phyloP scores from a whole-genome alignment of 139 green algal genomes.

The Asterochloris sp. region DNA sequence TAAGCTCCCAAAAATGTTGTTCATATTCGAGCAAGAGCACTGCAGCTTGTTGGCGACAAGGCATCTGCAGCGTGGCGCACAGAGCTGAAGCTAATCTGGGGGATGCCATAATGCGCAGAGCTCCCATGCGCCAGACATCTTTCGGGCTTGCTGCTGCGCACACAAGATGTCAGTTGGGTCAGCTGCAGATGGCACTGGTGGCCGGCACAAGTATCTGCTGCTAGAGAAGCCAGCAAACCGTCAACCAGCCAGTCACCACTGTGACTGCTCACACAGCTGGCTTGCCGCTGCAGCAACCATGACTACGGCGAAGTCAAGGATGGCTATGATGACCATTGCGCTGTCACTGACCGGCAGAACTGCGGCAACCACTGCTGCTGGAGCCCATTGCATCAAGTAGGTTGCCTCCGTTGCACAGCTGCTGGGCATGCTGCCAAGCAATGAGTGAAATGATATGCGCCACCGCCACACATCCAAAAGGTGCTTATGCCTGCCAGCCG shows the following conservation, averaged over 20 bases:
- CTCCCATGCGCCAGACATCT: too few relatives aligned
- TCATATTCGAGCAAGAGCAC: too few relatives aligned
- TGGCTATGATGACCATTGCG: background rate
- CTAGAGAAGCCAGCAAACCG: too few relatives aligned
- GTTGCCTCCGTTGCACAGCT: background rate
- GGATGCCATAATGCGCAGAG: too few relatives aligned
- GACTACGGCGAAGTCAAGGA: background rate
- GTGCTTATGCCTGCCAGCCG: background rate
- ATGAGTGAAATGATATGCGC: background rate
- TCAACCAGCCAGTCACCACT: too few relatives aligned
- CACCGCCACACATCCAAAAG: background rate
- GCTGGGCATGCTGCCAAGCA: background rate
- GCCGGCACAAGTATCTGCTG: slow-evolving; percentile 24
- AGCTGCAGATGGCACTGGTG: background rate
- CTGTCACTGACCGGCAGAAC: background rate
- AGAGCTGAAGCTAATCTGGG: too few relatives aligned
- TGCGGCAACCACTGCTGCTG: background rate
- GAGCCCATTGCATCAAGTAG: slow-evolving; percentile 10
- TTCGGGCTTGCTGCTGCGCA: background rate
- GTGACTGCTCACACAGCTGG: slow-evolving; percentile 26
- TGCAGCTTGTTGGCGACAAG: too few relatives aligned
- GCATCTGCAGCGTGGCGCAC: too few relatives aligned
- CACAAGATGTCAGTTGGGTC: background rate
- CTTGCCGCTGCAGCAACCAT: slow-evolving; percentile 66
- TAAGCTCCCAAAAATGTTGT: too few relatives aligned